phyloP scores from a whole-genome alignment of 257 asterid species.

The Scutellaria minor region DNA sequence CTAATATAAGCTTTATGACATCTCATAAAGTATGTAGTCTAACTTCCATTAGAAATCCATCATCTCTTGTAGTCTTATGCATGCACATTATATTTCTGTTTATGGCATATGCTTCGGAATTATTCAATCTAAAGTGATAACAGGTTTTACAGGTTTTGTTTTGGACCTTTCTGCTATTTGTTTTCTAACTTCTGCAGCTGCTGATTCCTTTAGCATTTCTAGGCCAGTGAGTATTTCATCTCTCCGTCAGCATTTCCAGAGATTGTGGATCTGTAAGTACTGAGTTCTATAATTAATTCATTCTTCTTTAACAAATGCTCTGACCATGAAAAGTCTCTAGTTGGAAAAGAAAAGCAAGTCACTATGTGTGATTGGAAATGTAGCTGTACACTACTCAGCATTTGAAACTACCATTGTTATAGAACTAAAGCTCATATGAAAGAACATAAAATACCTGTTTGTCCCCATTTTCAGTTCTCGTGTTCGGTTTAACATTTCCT shows the following conservation, averaged over 20 bases:
- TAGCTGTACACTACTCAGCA: neutral
- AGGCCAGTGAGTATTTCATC: neutral
- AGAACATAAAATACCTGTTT: neutral
- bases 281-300: slow-evolving; percentile 5
- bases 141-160: slow-evolving; percentile 2
- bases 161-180: slow-evolving; percentile 6
- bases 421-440: neutral
- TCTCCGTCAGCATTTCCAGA: neutral
- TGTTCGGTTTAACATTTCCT: no score
- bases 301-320: slow-evolving; percentile 13
- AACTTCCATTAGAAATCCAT: slow-evolving; percentile 7
- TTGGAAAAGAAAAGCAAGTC: slow-evolving; percentile 9
- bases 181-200: slow-evolving; percentile 18
- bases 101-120: slow-evolving; percentile 5
- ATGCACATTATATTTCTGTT: slow-evolving; percentile 24
- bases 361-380: slow-evolving; percentile 1
- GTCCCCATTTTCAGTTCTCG: no score
- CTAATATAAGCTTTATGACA: neutral
- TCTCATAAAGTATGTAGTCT: slow-evolving; percentile 16
- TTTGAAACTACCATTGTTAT: slow-evolving; percentile 3
- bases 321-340: slow-evolving; percentile 1
- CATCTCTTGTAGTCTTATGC: slow-evolving; percentile 22
- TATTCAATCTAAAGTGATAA: slow-evolving; percentile 20
- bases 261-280: slow-evolving; percentile 8
- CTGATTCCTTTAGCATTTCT: neutral